Evolutionary conservation across 2,329 filamentous ascomycete genomes (phyloP).

Genomic region (Lasiodiplodia sp.): DNA sequence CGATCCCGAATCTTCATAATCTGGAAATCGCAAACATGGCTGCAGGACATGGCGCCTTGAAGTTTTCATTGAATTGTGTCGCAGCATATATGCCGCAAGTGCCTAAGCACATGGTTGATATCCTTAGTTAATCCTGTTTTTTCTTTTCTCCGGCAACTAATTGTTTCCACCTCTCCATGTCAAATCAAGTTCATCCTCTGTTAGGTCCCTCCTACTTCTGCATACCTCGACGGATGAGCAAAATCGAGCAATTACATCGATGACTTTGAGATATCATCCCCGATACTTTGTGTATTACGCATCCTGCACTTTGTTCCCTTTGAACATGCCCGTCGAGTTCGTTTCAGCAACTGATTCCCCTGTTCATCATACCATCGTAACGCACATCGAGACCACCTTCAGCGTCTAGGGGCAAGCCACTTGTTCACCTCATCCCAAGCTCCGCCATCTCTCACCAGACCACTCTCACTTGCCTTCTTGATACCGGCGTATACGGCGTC

Average conservation of each 20-base stretch:
- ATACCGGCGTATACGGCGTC: conserved; percentile 69
- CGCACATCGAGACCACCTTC: background rate
- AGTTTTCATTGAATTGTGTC: background rate
- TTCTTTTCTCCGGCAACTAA: background rate
- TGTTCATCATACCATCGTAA: background rate
- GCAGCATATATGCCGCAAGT: background rate
- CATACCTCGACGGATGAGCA: background rate
- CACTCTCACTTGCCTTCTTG: conserved; percentile 60
- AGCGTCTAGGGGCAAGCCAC: conserved; percentile 56
- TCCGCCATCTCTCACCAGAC: conserved; percentile 55
- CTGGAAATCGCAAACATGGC: background rate
- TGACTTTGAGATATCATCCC: background rate
- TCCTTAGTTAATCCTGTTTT: background rate
- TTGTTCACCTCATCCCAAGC: conserved; percentile 66
- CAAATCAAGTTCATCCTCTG: background rate
- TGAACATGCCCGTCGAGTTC: conserved; percentile 6
- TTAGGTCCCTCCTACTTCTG: background rate
- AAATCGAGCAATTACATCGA: background rate
- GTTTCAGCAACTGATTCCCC: background rate
- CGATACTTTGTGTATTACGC: background rate
- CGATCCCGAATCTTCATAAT: background rate
- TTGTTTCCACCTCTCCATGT: background rate
- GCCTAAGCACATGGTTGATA: background rate
- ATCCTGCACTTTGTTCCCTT: background rate
- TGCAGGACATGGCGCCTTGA: background rate